phyloP scores from a whole-genome alignment of 2,329 filamentous ascomycete genomes.

The Westerdykella aurantiaca region DNA sequence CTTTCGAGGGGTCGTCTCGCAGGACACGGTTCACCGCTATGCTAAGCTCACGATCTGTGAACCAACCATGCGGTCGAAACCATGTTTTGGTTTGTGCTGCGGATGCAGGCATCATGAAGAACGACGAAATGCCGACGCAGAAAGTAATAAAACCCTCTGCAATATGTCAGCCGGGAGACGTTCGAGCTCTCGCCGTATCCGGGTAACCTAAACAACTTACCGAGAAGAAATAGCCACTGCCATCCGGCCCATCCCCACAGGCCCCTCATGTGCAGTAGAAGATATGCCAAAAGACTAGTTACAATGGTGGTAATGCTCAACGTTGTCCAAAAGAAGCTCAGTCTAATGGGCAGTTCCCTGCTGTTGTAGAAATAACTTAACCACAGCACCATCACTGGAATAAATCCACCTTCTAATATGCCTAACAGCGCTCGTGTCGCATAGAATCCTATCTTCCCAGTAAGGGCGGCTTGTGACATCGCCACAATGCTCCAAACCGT shows the following conservation, averaged over 20 bases:
- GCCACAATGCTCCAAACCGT: constrained; percentile 9
- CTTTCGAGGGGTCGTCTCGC: constrained; percentile 14
- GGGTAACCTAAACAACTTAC: too few relatives aligned
- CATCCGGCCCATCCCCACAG: constrained; percentile 40
- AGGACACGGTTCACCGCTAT: constrained; percentile 11
- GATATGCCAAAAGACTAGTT: constrained; percentile 44
- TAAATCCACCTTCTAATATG: constrained; percentile 53
- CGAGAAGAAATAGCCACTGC: constrained; percentile 42
- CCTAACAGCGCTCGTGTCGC: constrained; percentile 40
- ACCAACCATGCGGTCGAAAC: constrained; percentile 36
- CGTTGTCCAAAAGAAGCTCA: constrained; percentile 60
- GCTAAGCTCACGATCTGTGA: constrained; percentile 9
- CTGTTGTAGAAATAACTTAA: constrained; percentile 66
- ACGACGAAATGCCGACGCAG: constrained; percentile 9
- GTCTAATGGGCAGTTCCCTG: constrained; percentile 55
- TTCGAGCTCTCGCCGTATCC: too few relatives aligned
- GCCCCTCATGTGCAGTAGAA: constrained; percentile 41
- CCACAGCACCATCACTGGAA: constrained; percentile 54
- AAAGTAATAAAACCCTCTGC: constrained; percentile 10
- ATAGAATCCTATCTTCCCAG: constrained; percentile 5
- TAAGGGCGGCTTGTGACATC: constrained; percentile 7
- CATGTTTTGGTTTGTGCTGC: constrained; percentile 40
- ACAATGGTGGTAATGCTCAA: constrained; percentile 44
- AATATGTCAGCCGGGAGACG: not conserved
- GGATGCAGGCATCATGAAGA: constrained; percentile 44